Evolutionary conservation across 352 stramenopile species (phyloP).

Genomic region (Phytophthora macrochlamydospora): DNA sequence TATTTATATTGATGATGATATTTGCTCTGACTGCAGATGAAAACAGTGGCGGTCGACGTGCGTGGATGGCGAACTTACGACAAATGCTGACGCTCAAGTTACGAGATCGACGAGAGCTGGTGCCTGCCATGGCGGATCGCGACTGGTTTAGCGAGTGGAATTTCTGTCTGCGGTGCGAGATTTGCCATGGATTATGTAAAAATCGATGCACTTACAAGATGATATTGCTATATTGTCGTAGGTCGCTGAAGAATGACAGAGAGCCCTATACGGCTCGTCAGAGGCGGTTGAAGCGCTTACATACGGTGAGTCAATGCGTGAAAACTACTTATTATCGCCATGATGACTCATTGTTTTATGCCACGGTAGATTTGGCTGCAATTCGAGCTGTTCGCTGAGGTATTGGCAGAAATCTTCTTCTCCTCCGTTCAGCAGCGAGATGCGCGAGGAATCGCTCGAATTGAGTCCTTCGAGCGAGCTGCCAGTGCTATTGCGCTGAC

Average conservation of each 20-base stretch:
- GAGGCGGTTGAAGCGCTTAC: conserved; percentile 59
- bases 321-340: too few species aligned
- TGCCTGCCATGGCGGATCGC: conserved; percentile 61
- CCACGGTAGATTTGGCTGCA: conserved; percentile 73
- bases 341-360: too few species aligned
- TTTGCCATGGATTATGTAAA: not conserved
- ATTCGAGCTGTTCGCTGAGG: conserved; percentile 74
- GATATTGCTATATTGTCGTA: not conserved
- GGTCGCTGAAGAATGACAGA: conserved; percentile 44
- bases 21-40: conserved; percentile 41
- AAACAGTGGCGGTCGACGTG: conserved; percentile 69
- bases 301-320: conserved; percentile 45
- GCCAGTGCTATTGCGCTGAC: conserved; percentile 37
- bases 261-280: conserved; percentile 43
- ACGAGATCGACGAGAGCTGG: conserved; percentile 54
- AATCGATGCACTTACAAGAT: not conserved
- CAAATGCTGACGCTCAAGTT: conserved; percentile 55
- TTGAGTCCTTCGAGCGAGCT: conserved; percentile 34
- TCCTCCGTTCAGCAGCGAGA: conserved; percentile 50
- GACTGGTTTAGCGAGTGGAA: conserved; percentile 87
- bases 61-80: conserved; percentile 68
- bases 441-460: conserved; percentile 18
- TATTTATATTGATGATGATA: not conserved
- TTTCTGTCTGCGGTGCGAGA: conserved; percentile 61
- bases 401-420: conserved; percentile 73